Base-by-base conservation (phyloP, 2,329 filamentous ascomycete genomes). In the Didymella exigua region DNA sequence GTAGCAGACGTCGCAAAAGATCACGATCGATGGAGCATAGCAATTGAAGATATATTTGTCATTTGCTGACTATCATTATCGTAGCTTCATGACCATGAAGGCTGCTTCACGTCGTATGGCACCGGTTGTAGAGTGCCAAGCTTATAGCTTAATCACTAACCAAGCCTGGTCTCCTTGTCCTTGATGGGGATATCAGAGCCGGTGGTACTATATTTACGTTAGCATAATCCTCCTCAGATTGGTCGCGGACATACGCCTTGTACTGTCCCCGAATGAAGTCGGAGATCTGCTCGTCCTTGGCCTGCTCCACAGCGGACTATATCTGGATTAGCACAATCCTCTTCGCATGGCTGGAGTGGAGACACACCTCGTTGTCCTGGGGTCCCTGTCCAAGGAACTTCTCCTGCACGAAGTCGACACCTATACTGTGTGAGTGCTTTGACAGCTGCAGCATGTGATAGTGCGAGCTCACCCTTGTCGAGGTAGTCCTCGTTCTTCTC, bases 401-500 rank as follows among this genome's bases (percentile, higher is more conserved):
- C 76, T 95, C 85, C 76, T 96, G 91, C 21, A 92, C 83, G 60
- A 83, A 85, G 75, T 95, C 90, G 79, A 93, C 80, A 47, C 84
- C 90, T 93, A 60, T 16, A 36, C 11, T 13, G 13, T 14, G 43
- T 52, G 13, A 65, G 59, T 52, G 37, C 26, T 23, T 11, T 10
- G n/a, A 16, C 10, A 19, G 33, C 19, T 30, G 33, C 21, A 26
- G 26, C 18, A 40, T 27, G 8, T 8, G n/a, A 26, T 1, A 24
- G 23, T 19, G 18, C 26, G 19, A 14, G 61, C 59, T 45, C 73
- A 91, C 89, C 87, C 79, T 95, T 95, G 78, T 95, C 90, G 47
- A 95, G 84, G n/a, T 75, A 77, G 69, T 93, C 89, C 75, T 95
- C 90, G 65, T 92, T 89, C 84, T 91, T 87, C 83, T 93, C 90